These are phyloP conservation scores for Trypanosoma rangeli DNA, from an alignment of 208 protist species.

Conservation along the genomic window DNA sequence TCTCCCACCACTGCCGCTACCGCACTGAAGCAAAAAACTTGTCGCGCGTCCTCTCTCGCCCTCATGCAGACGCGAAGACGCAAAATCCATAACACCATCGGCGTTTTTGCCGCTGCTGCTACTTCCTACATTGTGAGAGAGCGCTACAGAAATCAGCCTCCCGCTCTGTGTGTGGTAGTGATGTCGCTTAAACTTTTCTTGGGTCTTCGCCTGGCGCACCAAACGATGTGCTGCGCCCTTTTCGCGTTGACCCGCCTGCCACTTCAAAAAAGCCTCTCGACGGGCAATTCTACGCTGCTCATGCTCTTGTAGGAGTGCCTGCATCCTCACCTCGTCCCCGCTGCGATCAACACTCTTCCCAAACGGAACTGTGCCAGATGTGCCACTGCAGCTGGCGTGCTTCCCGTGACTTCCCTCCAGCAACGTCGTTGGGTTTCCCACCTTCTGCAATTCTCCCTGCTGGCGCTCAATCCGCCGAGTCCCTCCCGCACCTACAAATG, in stretches of 20 bases:
- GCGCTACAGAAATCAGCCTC: slow-evolving; percentile 49
- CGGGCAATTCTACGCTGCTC: slow-evolving; percentile 51
- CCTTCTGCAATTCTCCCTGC: not conserved
- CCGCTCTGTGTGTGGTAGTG: slow-evolving; percentile 70
- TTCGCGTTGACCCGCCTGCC: slow-evolving; percentile 84
- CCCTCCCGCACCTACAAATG: slow-evolving; percentile 11
- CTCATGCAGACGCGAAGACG: not conserved
- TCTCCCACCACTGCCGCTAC: not conserved
- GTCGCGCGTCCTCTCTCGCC: not conserved
- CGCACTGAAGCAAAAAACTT: slow-evolving; percentile 14
- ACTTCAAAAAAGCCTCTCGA: slow-evolving; percentile 77
- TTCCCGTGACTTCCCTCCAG: not conserved
- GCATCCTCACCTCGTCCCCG: slow-evolving; percentile 38
- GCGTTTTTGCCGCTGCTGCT: not conserved
- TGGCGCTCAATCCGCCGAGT: not conserved
- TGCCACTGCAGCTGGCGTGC: not conserved
- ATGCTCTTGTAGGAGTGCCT: slow-evolving; percentile 60
- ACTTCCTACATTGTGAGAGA: slow-evolving; percentile 5
- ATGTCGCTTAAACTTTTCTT: slow-evolving; percentile 73
- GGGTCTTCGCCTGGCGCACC: slow-evolving; percentile 54
- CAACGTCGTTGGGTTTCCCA: not conserved
- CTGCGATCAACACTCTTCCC: not conserved
- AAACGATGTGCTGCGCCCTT: slow-evolving; percentile 83
- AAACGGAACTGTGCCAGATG: not conserved
- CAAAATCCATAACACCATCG: not conserved